Base-by-base conservation (phyloP, 305 asterid genomes). In the Fraxinus dipetala region DNA sequence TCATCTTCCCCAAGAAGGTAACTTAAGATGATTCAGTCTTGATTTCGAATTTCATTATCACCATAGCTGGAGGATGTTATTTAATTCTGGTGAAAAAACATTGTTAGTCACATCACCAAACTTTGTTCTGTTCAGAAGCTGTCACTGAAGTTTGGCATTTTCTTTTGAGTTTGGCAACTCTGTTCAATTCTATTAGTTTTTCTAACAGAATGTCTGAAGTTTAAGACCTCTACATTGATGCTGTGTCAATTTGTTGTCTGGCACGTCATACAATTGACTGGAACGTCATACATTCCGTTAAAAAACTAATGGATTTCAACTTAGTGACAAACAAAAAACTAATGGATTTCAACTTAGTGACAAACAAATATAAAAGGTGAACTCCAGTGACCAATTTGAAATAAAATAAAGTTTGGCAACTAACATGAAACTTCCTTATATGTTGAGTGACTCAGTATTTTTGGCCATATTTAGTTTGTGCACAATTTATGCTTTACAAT, bases 1-100 rank as follows among this genome's bases (percentile, higher is more conserved):
- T 92, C 78, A 75, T 87, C 56, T 86, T 91, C 86, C 99, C 99
- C 0, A 77, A 89, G 88, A 96, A 90, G 97, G 99, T 95, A 85
- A 87, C 3, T 72, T 20, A 10, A 4, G 26, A 75, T 3, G 10
- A 36, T 76, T 38, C 63, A 67, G 24, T 77, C 45, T 78, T 38
- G 34, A 73, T 34, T 61, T 73, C 40, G 45, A 69, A 70, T 54
- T n/a, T 65, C 11, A n/a, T 61, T 38, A 30, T 54, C 22, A 48
- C 76, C 45, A 7, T 77, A 22, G 0, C 43, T 70, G 45, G 75
- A 70, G 18, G 40, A 32, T 70, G 43, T 30, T 70, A 31, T 70
- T 70, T 67, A 31, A 31, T 30, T 8, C 4, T 8, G 35, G 22
- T 14, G 8, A 30, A 31, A 69, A 70, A 70, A 30, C 45, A 31